Base-by-base conservation (phyloP, 257 asterid genomes). In the Nemophila menziesii region DNA sequence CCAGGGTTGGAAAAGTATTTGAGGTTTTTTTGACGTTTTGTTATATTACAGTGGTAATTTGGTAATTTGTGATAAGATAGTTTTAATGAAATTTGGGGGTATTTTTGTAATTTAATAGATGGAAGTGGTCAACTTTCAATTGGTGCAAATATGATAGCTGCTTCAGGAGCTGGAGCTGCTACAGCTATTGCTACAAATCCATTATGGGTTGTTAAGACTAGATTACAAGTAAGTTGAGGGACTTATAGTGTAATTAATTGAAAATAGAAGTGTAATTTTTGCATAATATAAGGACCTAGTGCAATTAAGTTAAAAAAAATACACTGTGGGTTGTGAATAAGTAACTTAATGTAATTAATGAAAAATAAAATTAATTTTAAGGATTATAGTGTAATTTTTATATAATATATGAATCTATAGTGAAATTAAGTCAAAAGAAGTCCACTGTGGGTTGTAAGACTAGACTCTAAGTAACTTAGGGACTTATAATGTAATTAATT, bases 101-200 rank as follows among this genome's bases (percentile, higher is more conserved):
- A 27, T 48, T 26, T 39, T 36, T 12, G 17, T 23, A 37, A 41
- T 68, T 53, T 79, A 86, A 94, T 67, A 65, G 82, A 71, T 48
- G 50, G 68, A 51, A 46, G 58, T 12, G 86, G 62, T 45, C 75
- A 78, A 53, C 82, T 78, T 57, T 41, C 94, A 8, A 51, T 86
- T 61, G 68, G 72, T 56, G 82, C 90, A 60, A 82, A 79, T 66
- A 70, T 86, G 93, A 39, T 82, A 65, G 94, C 93, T 49, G 96
- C 96, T 63, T 69, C 86, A 4, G 94, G 92, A 48, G 96, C 96
- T 47, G 96, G 96, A 45, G 93, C 86, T 33, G 93, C 94, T 43
- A 86, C 94, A 38, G 43, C 96, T 41, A 56, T 82, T 51, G 66
- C 84, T 4, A 74, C 75, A 50, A 86, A 86, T 72, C 96, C 96